These are phyloP conservation scores for Coriaria nepalensis DNA, from an alignment of 306 rosid genomes.

Conservation along the genomic window DNA sequence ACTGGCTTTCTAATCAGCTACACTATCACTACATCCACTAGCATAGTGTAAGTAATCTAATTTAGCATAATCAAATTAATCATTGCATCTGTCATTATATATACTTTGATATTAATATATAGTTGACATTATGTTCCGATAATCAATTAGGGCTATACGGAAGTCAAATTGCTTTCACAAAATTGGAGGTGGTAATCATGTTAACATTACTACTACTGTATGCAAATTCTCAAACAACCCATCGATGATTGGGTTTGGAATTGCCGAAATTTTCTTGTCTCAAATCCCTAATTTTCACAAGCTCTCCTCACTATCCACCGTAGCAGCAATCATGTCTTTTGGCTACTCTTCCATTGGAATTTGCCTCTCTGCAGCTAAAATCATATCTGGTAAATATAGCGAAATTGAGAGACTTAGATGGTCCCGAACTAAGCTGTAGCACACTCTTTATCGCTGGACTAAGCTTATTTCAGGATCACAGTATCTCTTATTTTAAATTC, in stretches of 20 bases:
- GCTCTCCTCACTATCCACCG: conserved; percentile 27
- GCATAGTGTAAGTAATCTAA: conserved; percentile 23
- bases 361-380: conserved; percentile 21
- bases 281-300: conserved; percentile 31
- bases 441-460: too few species aligned
- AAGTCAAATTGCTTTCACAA: conserved; percentile 23
- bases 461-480: too few species aligned
- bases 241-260: conserved; percentile 26
- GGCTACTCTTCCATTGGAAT: conserved; percentile 27
- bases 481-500: background rate
- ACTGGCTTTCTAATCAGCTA: conserved; percentile 19
- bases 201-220: background rate
- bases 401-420: too few species aligned
- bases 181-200: background rate
- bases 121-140: background rate
- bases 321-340: conserved; percentile 28
- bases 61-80: too few species aligned
- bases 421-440: too few species aligned
- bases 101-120: background rate
- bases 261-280: conserved; percentile 26
- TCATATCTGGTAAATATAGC: conserved; percentile 18
- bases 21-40: conserved; percentile 24
- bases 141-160: conserved; percentile 21
- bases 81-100: too few species aligned
- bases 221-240: conserved; percentile 24